Evolutionary conservation across 1,139 yeast genomes (phyloP), one percentile per base, ranked within the genome.

Genomic region (Pneumocystis canis): DNA sequence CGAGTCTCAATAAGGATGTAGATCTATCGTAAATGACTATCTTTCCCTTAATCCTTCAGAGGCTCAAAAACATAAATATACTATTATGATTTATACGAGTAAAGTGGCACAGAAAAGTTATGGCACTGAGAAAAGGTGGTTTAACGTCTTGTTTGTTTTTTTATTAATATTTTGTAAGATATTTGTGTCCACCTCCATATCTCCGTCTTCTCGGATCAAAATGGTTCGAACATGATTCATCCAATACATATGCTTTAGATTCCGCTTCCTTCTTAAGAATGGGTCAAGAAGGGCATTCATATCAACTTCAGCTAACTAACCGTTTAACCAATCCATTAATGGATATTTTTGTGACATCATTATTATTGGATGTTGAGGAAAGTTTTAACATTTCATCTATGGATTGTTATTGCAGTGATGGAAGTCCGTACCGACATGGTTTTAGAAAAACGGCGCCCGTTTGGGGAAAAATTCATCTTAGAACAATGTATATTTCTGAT

Each of bases 81-180:
- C 40, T 3, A 25, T 57, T 9, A 14, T 57, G 28, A 57, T 57
- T 20, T 25, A 57, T 20, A 39, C 59, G 31, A 35, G 41, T 18
- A 35, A 39, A 57, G 59, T 57, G 16, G 59, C 41, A 35, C 59
- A 57, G 35, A 57, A 57, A 25, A 57, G 59, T 57, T 57, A 57
- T 57, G 59, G 59, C 16, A 30, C 59, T 18, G 59, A 57, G n/a
- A 57, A 57, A 39, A 35, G 59, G 59, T 57, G 30, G 3, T 16
- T 35, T 20, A 7, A 11, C 7, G 9, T 20, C 7, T 7, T 20
- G 7, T 2, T 5, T 5, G 7, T 6, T 6, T 16, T 41, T 20
- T 39, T 41, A 2, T 16, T 41, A 16, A 41, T 41, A 20, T 41
- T 20, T 20, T 41, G 11, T 4, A 41, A 41, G 54, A 20, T 47